phyloP scores from a whole-genome alignment of 805 yeast species.

The Suhomyces prunicola region DNA sequence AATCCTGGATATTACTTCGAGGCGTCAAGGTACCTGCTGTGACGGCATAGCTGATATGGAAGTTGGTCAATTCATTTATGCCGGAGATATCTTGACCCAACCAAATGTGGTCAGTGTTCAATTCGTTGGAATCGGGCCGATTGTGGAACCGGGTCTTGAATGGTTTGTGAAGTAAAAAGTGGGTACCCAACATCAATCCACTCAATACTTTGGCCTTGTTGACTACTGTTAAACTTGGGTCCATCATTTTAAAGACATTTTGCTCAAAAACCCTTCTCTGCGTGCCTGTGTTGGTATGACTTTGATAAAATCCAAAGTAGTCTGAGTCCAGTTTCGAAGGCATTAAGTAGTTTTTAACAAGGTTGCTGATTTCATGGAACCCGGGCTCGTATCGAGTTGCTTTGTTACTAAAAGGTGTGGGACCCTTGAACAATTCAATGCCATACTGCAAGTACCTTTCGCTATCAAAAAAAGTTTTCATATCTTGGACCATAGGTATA shows the following conservation, averaged over 20 bases:
- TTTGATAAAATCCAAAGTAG: slow-evolving; percentile 16
- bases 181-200: slow-evolving; percentile 28
- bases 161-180: slow-evolving; percentile 20
- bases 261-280: slow-evolving; percentile 20
- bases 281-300: slow-evolving; percentile 9
- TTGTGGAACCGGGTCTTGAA: slow-evolving; percentile 19
- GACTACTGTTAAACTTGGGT: slow-evolving; percentile 26
- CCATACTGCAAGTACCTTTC: slow-evolving; percentile 22
- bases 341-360: slow-evolving; percentile 19
- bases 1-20: slow-evolving; percentile 13
- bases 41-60: slow-evolving; percentile 25
- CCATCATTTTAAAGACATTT: slow-evolving; percentile 22
- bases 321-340: slow-evolving; percentile 17
- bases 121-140: neutral
- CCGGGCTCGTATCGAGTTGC: slow-evolving; percentile 23
- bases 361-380: slow-evolving; percentile 25
- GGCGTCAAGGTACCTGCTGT: slow-evolving; percentile 33
- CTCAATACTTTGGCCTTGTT: slow-evolving; percentile 23
- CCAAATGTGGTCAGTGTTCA: slow-evolving; percentile 27
- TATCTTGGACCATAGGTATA: slow-evolving; percentile 20
- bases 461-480: slow-evolving; percentile 15
- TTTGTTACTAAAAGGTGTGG: slow-evolving; percentile 18
- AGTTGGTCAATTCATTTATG: slow-evolving; percentile 13
- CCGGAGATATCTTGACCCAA: slow-evolving; percentile 34
- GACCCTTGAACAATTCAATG: slow-evolving; percentile 25